phyloP scores from a whole-genome alignment of 371 early-diverging fungal genomes.

The Mortierella sp. region DNA sequence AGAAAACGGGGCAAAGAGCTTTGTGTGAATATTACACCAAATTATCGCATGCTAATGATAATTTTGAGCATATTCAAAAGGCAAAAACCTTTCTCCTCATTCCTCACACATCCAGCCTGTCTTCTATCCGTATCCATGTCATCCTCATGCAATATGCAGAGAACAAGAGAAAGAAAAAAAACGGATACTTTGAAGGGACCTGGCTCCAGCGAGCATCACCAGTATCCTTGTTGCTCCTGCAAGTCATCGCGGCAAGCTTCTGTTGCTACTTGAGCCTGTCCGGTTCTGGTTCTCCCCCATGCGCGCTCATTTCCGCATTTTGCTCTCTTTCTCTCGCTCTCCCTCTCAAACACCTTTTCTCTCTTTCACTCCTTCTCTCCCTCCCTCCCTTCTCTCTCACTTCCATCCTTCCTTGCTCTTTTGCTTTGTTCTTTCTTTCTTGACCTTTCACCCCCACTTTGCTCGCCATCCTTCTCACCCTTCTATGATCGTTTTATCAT shows the following conservation, averaged over 20 bases:
- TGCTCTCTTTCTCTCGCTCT: constrained; percentile 6
- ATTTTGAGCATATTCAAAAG: constrained; percentile 7
- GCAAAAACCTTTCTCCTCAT: no score
- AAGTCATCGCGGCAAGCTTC: neutral
- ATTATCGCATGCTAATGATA: constrained; percentile 1
- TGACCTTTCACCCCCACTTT: neutral
- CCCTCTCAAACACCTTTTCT: constrained; percentile 8
- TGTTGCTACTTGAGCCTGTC: neutral
- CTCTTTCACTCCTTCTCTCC: neutral
- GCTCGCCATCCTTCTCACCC: neutral
- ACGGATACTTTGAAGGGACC: neutral
- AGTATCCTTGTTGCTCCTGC: constrained; percentile 4
- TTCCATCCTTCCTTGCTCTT: constrained; percentile 3
- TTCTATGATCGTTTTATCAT: constrained; percentile 7
- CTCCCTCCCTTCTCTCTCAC: neutral
- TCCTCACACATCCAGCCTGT: neutral
- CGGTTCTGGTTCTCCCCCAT: constrained; percentile 2
- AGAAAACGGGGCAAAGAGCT: constrained; percentile 6
- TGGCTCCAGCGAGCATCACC: neutral
- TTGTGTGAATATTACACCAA: neutral
- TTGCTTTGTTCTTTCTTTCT: neutral
- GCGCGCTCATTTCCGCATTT: constrained; percentile 17
- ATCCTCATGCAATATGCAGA: neutral
- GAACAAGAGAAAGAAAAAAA: neutral
- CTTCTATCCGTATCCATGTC: neutral